Evolutionary conservation across 768 basidiomycete species (phyloP).

Genomic region (Nevesoporus exiguus): DNA sequence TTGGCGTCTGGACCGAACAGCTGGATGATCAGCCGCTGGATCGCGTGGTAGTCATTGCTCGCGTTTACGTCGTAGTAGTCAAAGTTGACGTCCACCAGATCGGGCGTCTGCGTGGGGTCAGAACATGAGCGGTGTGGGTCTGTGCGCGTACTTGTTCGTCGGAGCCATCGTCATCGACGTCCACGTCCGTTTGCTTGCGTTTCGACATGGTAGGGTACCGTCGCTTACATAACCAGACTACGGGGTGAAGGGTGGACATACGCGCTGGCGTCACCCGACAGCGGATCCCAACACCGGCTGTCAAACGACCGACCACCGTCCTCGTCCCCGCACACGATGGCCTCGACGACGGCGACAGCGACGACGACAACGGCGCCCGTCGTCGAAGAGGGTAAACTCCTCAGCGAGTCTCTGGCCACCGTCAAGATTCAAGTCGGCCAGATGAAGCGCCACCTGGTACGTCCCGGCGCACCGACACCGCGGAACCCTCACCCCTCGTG

Average conservation of each 20-base stretch:
- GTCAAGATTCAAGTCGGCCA: slow-evolving; percentile 91
- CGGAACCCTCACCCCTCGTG: background rate
- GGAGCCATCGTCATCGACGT: slow-evolving; percentile 34
- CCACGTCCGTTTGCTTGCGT: slow-evolving; percentile 48
- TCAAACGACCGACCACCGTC: no score
- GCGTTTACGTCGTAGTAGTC: slow-evolving; percentile 91
- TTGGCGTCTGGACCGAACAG: slow-evolving; percentile 74
- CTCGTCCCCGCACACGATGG: slow-evolving; percentile 19
- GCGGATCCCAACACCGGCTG: no score
- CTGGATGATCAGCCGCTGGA: slow-evolving; percentile 69
- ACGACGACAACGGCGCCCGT: slow-evolving; percentile 35
- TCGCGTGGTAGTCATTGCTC: slow-evolving; percentile 78
- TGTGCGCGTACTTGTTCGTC: slow-evolving; percentile 39
- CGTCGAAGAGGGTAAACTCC: slow-evolving; percentile 76
- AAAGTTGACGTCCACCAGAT: slow-evolving; percentile 44
- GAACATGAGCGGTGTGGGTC: background rate
- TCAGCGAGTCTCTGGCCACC: slow-evolving; percentile 79
- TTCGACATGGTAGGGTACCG: slow-evolving; percentile 41
- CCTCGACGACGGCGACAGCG: slow-evolving; percentile 17
- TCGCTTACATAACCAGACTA: slow-evolving; percentile 17
- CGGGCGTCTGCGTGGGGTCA: slow-evolving; percentile 13
- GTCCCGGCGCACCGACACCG: slow-evolving; percentile 24
- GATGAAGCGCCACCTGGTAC: slow-evolving; percentile 90
- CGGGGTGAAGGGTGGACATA: no score
- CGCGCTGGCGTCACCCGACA: no score